Evolutionary conservation across 169 alveolate genomes (phyloP).

Genomic region (Eimeria falciformis): DNA sequence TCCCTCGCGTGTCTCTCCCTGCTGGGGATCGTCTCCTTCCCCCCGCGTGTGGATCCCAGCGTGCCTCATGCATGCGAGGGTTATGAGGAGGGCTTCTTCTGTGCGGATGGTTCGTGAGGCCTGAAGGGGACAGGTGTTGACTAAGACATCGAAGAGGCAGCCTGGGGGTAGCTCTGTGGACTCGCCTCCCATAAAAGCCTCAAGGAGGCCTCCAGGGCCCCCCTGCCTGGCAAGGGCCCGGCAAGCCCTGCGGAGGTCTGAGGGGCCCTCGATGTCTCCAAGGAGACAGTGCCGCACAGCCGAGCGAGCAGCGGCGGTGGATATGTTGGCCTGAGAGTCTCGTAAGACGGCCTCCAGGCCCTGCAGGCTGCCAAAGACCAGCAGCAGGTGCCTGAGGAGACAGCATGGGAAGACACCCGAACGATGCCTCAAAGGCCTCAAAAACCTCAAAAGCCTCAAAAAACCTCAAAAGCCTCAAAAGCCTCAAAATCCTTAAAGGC

Average conservation of each 20-base stretch:
- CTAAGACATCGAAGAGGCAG: slow-evolving; percentile 89
- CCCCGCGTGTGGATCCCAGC: slow-evolving; percentile 13
- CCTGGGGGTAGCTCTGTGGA: slow-evolving; percentile 69
- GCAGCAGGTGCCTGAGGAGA: slow-evolving; percentile 88
- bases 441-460: no score
- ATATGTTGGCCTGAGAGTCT: slow-evolving; percentile 77
- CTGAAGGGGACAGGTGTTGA: slow-evolving; percentile 94
- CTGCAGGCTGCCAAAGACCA: slow-evolving; percentile 93
- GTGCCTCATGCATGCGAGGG: slow-evolving; percentile 79
- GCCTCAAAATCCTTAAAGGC: no score
- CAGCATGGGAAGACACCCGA: no score
- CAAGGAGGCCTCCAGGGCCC: not conserved
- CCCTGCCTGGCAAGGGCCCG: not conserved
- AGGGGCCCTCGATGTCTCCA: slow-evolving; percentile 23
- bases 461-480: no score
- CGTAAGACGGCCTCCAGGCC: slow-evolving; percentile 93
- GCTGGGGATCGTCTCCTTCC: slow-evolving; percentile 4
- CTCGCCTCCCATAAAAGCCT: not conserved
- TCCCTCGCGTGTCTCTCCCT: not conserved
- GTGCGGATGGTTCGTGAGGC: slow-evolving; percentile 97
- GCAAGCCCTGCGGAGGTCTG: not conserved
- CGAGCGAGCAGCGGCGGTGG: slow-evolving; percentile 7
- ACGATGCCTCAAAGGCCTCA: no score
- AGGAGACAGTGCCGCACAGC: not conserved
- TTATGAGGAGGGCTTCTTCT: slow-evolving; percentile 96